These are phyloP conservation scores for Globisporangium mamillatum DNA, from an alignment of 352 stramenopile genomes.

Conservation along the genomic window DNA sequence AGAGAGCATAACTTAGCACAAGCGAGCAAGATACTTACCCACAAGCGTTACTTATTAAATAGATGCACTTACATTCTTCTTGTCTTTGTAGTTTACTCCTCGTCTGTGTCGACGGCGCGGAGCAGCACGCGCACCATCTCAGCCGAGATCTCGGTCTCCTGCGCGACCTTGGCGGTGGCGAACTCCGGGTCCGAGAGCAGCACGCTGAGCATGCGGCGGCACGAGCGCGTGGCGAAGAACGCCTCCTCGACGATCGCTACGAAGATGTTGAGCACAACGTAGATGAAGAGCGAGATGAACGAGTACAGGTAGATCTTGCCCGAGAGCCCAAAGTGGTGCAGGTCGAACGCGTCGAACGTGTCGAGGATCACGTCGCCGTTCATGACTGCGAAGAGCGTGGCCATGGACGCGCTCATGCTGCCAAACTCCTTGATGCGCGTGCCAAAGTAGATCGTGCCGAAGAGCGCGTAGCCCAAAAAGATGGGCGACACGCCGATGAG, in stretches of 20 bases:
- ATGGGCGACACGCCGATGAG: constrained; percentile 86
- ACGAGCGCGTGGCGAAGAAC: constrained; percentile 86
- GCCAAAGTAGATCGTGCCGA: constrained; percentile 89
- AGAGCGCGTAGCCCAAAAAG: constrained; percentile 86
- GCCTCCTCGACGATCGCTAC: constrained; percentile 90
- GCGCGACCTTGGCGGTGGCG: constrained; percentile 26
- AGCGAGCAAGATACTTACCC: background rate
- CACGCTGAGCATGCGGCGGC: constrained; percentile 52
- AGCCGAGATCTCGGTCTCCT: constrained; percentile 48
- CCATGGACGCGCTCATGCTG: constrained; percentile 57
- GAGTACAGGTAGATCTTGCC: constrained; percentile 85
- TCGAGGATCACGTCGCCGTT: constrained; percentile 91
- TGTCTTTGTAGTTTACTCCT: constrained; percentile 2
- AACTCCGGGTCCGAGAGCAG: constrained; percentile 53
- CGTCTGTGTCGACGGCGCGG: constrained; percentile 31
- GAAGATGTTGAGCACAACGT: constrained; percentile 92
- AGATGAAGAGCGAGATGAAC: constrained; percentile 92
- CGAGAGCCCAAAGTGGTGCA: constrained; percentile 58
- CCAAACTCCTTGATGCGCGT: constrained; percentile 76
- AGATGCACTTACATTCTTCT: background rate
- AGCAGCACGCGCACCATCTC: constrained; percentile 60
- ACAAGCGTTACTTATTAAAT: constrained; percentile 4
- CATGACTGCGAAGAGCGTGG: constrained; percentile 87
- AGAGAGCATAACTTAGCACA: background rate
- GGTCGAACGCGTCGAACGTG: constrained; percentile 83